These are phyloP conservation scores for Vanderwaltozyma polyspora DNA, from an alignment of 805 yeast genomes.

Conservation along the genomic window DNA sequence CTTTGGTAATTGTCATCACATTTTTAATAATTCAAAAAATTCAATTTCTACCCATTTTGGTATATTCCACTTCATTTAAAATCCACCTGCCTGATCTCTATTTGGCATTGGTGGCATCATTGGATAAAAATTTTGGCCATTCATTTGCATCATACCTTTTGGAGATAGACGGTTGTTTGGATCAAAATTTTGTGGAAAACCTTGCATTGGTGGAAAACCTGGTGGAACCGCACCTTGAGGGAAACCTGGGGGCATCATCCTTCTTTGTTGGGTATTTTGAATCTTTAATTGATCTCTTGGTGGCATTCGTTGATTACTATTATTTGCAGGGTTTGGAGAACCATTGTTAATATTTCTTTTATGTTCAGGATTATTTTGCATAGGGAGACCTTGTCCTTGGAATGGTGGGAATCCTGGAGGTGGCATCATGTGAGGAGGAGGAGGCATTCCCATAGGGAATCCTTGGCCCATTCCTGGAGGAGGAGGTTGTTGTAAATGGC, in stretches of 20 bases:
- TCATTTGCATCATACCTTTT: conserved; percentile 13
- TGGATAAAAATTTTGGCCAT: conserved; percentile 4
- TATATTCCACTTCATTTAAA: no score
- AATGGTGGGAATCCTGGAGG: conserved; percentile 14
- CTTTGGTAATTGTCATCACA: no score
- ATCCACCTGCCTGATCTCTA: not conserved
- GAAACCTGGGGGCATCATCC: conserved; percentile 13
- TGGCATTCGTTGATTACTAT: not conserved
- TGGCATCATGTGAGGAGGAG: conserved; percentile 16
- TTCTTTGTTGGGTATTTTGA: conserved; percentile 3
- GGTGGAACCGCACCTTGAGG: conserved; percentile 25
- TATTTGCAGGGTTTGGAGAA: conserved; percentile 1
- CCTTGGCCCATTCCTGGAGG: conserved; percentile 7
- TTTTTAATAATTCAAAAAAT: no score
- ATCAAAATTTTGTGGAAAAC: conserved; percentile 19
- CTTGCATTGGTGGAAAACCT: conserved; percentile 21
- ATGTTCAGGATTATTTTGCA: not conserved
- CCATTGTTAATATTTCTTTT: not conserved
- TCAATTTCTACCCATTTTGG: no score
- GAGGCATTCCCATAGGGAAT: conserved; percentile 16
- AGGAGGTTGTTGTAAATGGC: conserved; percentile 9
- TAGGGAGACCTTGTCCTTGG: conserved; percentile 3
- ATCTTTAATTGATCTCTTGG: not conserved
- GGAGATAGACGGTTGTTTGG: conserved; percentile 18
- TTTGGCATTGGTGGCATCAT: not conserved